Evolutionary conservation across 352 stramenopile species (phyloP).

Genomic region (Pelagophyceae sp.): DNA sequence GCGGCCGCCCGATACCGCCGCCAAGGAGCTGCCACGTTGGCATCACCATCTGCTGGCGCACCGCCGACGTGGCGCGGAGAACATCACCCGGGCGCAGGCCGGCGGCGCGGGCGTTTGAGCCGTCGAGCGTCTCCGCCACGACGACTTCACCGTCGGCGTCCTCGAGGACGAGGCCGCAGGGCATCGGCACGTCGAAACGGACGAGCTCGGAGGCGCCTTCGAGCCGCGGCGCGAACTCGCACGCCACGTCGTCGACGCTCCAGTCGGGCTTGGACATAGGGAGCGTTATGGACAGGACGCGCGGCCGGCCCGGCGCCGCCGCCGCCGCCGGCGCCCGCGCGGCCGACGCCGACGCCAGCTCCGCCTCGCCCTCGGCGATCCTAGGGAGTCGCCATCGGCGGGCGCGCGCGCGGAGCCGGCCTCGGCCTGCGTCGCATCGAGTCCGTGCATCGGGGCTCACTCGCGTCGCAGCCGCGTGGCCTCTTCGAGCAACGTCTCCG

Average conservation of each 20-base stretch:
- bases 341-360: background rate
- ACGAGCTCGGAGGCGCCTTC: background rate
- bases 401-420: too few relatives aligned
- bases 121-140: background rate
- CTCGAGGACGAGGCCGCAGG: conserved; percentile 12
- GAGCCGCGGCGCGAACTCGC: background rate
- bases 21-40: conserved; percentile 17
- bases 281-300: background rate
- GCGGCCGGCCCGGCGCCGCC: background rate
- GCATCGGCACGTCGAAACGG: background rate
- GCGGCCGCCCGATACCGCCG: conserved; percentile 9
- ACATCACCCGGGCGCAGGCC: background rate
- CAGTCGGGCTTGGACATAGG: conserved; percentile 12
- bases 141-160: background rate
- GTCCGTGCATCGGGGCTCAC: too few relatives aligned
- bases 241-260: conserved; percentile 3
- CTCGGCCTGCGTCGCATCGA: too few relatives aligned
- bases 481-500: background rate
- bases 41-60: conserved; percentile 20
- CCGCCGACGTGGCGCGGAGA: background rate
- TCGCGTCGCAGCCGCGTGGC: background rate
- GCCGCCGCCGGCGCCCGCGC: background rate
- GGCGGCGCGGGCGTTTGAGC: background rate
- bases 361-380: background rate
- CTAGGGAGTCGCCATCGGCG: background rate